Conservation (phyloP, 2,329 filamentous ascomycete genomes). For the Camptophora hylomeconis region DNA sequence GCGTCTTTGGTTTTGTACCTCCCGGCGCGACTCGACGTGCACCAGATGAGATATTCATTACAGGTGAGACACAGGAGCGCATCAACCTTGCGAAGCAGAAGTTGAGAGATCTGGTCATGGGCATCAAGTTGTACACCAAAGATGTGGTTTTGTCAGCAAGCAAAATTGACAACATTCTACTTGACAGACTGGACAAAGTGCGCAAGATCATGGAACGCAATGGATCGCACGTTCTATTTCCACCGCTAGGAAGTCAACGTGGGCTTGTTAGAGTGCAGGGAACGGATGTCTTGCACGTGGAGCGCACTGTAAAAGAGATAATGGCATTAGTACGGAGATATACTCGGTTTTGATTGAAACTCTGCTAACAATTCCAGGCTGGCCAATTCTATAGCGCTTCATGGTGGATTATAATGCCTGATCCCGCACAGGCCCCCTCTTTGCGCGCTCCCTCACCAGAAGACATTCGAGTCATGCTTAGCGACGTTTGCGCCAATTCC, state of each 20-base stretch:
- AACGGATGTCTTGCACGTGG: constrained; percentile 82
- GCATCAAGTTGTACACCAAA: constrained; percentile 77
- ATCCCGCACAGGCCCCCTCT: constrained; percentile 44
- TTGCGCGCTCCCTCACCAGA: constrained; percentile 47
- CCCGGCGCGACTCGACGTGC: constrained; percentile 68
- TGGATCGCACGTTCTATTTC: constrained; percentile 87
- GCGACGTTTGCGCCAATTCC: constrained; percentile 91
- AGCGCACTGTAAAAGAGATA: constrained; percentile 86
- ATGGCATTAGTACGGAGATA: constrained; percentile 66
- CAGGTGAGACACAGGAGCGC: constrained; percentile 70
- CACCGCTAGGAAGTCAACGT: constrained; percentile 71
- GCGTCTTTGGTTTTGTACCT: constrained; percentile 80
- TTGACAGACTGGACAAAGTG: constrained; percentile 87
- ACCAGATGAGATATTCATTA: constrained; percentile 87
- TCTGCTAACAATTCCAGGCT: constrained; percentile 46
- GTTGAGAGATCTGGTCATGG: constrained; percentile 70
- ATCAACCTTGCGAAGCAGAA: constrained; percentile 85
- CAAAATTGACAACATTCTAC: constrained; percentile 89
- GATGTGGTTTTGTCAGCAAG: constrained; percentile 78
- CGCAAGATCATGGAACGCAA: constrained; percentile 96
- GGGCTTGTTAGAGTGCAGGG: constrained; percentile 83
- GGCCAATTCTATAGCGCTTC: constrained; percentile 96
- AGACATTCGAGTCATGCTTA: constrained; percentile 80
- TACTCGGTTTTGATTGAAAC: constrained; percentile 9
- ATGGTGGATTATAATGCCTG: constrained; percentile 81